These are phyloP conservation scores for Protomyces gravidus DNA, from an alignment of 1,139 yeast species.

Conservation along the genomic window DNA sequence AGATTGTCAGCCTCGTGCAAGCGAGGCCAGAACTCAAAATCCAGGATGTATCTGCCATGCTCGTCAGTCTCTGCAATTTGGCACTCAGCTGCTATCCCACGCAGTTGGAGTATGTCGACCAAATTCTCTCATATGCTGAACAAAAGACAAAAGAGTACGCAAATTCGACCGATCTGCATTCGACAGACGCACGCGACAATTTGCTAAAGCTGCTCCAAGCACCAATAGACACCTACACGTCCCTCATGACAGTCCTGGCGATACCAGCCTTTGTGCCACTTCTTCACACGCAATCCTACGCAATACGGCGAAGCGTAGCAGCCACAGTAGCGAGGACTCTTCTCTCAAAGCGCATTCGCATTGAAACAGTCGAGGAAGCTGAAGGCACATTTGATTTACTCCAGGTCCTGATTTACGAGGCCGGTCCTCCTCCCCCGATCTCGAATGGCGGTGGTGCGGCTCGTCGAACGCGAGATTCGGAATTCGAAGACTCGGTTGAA, in stretches of 20 bases:
- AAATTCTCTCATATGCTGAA: constrained; percentile 56
- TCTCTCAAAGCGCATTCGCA: constrained; percentile 36
- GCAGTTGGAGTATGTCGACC: constrained; percentile 57
- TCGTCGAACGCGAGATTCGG: constrained; percentile 34
- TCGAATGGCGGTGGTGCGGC: constrained; percentile 27
- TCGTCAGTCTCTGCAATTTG: constrained; percentile 61
- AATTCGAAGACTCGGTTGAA: constrained; percentile 40
- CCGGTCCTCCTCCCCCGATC: constrained; percentile 34
- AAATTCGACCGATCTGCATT: constrained; percentile 36
- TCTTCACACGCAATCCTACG: constrained; percentile 41
- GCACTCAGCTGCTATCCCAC: constrained; percentile 65
- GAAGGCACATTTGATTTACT: constrained; percentile 44
- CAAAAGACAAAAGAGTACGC: constrained; percentile 46
- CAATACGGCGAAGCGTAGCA: constrained; percentile 43
- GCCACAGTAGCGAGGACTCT: constrained; percentile 41
- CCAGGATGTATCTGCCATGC: constrained; percentile 60
- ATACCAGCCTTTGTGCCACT: constrained; percentile 42
- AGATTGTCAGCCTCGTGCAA: constrained; percentile 48
- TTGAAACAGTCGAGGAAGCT: constrained; percentile 40
- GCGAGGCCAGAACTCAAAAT: constrained; percentile 61
- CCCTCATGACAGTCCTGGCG: constrained; percentile 41
- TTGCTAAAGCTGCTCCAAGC: constrained; percentile 56
- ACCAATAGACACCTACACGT: constrained; percentile 50
- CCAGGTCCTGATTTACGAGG: constrained; percentile 41
- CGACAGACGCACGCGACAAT: constrained; percentile 43